Conservation (phyloP, 2,329 filamentous ascomycete genomes). For the Colletotrichum somersetense region DNA sequence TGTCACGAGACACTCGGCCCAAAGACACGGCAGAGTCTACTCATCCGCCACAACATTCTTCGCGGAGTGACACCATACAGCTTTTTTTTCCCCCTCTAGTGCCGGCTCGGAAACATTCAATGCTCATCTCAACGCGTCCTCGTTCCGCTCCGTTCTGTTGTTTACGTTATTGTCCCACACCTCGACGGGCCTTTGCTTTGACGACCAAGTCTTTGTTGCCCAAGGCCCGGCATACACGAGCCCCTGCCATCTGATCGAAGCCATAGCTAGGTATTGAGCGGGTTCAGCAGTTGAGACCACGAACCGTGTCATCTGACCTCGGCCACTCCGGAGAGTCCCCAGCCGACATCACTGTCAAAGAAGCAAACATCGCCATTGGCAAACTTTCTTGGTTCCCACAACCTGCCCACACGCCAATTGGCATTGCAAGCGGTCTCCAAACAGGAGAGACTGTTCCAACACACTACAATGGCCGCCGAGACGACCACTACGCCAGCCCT, state of each 20-base stretch:
- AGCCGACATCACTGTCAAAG: neutral
- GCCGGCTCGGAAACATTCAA: constrained; percentile 39
- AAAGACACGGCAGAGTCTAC: constrained; percentile 21
- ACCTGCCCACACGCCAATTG: constrained; percentile 18
- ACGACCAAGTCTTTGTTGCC: constrained; percentile 26
- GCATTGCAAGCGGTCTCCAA: constrained; percentile 33
- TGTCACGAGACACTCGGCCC: constrained; percentile 28
- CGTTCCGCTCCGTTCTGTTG: constrained; percentile 39
- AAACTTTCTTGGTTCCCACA: neutral
- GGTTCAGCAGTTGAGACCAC: neutral
- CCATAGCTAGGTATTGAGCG: constrained; percentile 12
- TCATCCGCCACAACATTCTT: constrained; percentile 31
- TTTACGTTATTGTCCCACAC: constrained; percentile 31
- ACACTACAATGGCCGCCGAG: constrained; percentile 32
- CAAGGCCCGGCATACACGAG: constrained; percentile 12
- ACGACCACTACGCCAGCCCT: constrained; percentile 16
- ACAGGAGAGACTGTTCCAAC: constrained; percentile 30
- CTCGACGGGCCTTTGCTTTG: constrained; percentile 27
- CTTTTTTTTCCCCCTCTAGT: constrained; percentile 1
- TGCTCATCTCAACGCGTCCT: constrained; percentile 41
- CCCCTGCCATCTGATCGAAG: constrained; percentile 20
- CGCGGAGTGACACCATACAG: constrained; percentile 16
- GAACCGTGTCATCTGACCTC: constrained; percentile 3
- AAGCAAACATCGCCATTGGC: constrained; percentile 1
- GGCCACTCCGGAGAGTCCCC: neutral